Evolutionary conservation across 2,329 filamentous ascomycete species (phyloP).

Genomic region (Clonostachys chloroleuca): DNA sequence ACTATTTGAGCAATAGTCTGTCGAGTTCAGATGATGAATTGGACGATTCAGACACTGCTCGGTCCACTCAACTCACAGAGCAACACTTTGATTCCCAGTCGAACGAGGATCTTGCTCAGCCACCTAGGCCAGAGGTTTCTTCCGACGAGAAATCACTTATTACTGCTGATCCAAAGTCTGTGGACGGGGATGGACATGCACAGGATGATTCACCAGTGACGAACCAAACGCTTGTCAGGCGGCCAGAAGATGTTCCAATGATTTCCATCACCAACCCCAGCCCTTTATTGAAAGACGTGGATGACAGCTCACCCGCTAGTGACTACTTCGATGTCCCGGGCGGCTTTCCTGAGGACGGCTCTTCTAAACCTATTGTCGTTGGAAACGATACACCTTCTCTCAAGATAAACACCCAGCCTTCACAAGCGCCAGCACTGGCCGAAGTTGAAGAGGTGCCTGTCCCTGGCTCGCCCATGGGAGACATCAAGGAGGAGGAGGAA

Average conservation of each 20-base stretch:
- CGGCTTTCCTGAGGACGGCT: constrained; percentile 45
- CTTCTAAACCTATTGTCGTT: not conserved
- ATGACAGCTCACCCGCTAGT: constrained; percentile 11
- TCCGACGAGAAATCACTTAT: too few species aligned
- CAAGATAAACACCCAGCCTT: not conserved
- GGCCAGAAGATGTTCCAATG: constrained; percentile 23
- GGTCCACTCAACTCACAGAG: not conserved
- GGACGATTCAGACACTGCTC: not conserved
- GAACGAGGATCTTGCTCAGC: not conserved
- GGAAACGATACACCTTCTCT: not conserved
- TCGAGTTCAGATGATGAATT: constrained; percentile 23
- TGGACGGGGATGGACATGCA: too few species aligned
- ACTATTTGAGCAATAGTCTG: constrained; percentile 55
- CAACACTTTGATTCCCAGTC: not conserved
- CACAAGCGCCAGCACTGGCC: not conserved
- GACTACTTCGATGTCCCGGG: constrained; percentile 52
- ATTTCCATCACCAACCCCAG: constrained; percentile 41
- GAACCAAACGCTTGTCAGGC: too few species aligned
- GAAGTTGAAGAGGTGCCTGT: too few species aligned
- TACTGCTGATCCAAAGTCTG: too few species aligned
- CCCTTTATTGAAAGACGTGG: constrained; percentile 19
- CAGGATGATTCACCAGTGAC: too few species aligned
- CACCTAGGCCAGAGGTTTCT: too few species aligned
- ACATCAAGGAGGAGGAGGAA: constrained; percentile 29
- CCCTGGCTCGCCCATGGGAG: constrained; percentile 16